Evolutionary conservation across 768 basidiomycete species (phyloP), one percentile per base, ranked within the genome.

Genomic region (Phaeotremella fagi): DNA sequence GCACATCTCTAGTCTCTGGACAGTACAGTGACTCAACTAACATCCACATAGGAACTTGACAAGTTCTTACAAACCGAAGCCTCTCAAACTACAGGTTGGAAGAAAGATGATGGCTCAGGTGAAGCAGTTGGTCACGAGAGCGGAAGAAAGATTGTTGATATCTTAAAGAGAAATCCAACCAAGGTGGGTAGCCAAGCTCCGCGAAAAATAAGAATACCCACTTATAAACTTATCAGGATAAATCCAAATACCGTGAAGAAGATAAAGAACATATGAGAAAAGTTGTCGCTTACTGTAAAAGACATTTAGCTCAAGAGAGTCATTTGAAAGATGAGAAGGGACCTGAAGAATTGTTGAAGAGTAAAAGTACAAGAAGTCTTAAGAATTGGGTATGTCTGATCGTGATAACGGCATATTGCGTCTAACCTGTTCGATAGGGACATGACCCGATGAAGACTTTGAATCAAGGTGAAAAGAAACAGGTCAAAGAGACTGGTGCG

Each of bases 301-400:
- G 74, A 25, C 72, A 75, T 52, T 45, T 73, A 3, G 73, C 74
- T 4, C 74, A 75, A 55, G 47, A 79, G 69, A 38, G 79, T 61
- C 22, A 82, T 59, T 60, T 84, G 78, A 67, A 84, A 79, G 29
- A 92, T 76, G 48, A 86, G 80, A 64, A 95, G 76, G 9, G 84
- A 81, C 23, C 82, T 78, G 56, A 90, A 81, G 50, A 92, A 73
- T 43, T 75, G 46, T 65, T 67, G 45, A 53, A 72, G 60, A 67
- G 61, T 20, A 75, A 75, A 45, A 62, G 58, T 24, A 74, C 71
- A 0, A 58, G 59, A 48, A 71, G 72, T 59, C 42, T 73, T 44
- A 73, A 70, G 63, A 73, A 73, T 46, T 73, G 72, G 72, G 72
- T 68, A 38, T 43, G 68, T 60, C 12, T 18, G 25, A 12, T 25